Evolutionary conservation across 1,139 yeast genomes (phyloP).

Genomic region (Pneumocystis sp.): DNA sequence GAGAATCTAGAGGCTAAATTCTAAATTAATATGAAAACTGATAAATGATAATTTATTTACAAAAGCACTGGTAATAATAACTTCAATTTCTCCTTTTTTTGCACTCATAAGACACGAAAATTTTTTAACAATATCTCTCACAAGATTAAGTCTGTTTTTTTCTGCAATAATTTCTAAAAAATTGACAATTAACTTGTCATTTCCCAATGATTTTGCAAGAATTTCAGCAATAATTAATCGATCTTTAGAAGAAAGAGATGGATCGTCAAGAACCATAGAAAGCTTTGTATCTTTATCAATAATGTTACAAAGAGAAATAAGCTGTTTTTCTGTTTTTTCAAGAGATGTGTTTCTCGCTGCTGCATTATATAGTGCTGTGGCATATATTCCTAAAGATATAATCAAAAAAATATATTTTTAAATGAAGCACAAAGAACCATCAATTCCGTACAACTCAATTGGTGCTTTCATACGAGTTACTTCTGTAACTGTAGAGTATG

Average conservation of each 20-base stretch:
- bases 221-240: slow-evolving; percentile 57
- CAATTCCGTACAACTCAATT: background rate
- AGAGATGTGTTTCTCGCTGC: slow-evolving; percentile 71
- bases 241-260: slow-evolving; percentile 65
- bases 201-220: slow-evolving; percentile 33
- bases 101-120: slow-evolving; percentile 74
- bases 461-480: background rate
- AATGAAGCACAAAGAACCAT: background rate
- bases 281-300: slow-evolving; percentile 53
- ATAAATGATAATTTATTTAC: slow-evolving; percentile 6
- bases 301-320: slow-evolving; percentile 42
- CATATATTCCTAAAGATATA: slow-evolving; percentile 32
- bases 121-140: slow-evolving; percentile 52
- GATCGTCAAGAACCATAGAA: slow-evolving; percentile 52
- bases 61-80: slow-evolving; percentile 76
- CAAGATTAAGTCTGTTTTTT: slow-evolving; percentile 76
- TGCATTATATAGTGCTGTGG: slow-evolving; percentile 86
- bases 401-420: background rate
- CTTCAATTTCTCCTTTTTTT: slow-evolving; percentile 81
- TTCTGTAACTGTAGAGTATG: background rate
- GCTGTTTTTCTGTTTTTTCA: slow-evolving; percentile 55
- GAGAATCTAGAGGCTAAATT: slow-evolving; percentile 53
- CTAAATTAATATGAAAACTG: background rate
- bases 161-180: slow-evolving; percentile 77
- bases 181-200: slow-evolving; percentile 65